These are phyloP conservation scores for Cryptosporidium tyzzeri DNA, from an alignment of 169 alveolate species.

Conservation along the genomic window DNA sequence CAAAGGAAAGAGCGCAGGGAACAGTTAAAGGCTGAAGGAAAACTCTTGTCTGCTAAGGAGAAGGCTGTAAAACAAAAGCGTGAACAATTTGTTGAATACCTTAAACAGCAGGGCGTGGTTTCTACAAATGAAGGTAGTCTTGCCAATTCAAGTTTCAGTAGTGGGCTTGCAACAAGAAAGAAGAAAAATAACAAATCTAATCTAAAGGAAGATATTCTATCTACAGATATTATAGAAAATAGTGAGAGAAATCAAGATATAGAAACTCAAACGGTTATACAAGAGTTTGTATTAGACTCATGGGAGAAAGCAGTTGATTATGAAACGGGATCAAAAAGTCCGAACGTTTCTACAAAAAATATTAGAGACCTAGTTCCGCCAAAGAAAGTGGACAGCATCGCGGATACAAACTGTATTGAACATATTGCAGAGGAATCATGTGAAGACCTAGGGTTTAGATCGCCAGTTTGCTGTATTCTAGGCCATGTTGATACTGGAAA, in stretches of 20 bases:
- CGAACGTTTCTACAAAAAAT: background rate
- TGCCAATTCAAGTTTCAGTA: background rate
- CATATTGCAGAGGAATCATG: conserved; percentile 45
- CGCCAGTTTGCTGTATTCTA: conserved; percentile 97
- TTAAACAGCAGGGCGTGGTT: conserved; percentile 80
- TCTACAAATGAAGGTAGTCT: conserved; percentile 17
- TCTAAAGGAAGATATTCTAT: conserved; percentile 67
- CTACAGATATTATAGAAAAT: conserved; percentile 36
- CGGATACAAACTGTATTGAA: background rate
- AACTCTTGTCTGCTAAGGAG: conserved; percentile 85
- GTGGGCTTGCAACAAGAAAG: conserved; percentile 43
- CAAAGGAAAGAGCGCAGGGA: conserved; percentile 86
- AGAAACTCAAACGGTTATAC: conserved; percentile 27
- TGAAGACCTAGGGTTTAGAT: conserved; percentile 86
- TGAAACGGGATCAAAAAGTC: background rate
- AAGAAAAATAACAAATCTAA: conserved; percentile 60
- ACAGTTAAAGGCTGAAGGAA: conserved; percentile 86
- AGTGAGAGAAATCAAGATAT: conserved; percentile 56
- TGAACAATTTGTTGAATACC: conserved; percentile 82
- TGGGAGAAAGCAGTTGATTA: conserved; percentile 76
- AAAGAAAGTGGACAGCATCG: conserved; percentile 15
- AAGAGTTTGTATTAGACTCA: conserved; percentile 69
- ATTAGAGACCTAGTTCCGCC: conserved; percentile 72
- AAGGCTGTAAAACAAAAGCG: conserved; percentile 83
- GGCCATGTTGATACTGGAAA: conserved; percentile 99